Conservation (phyloP, 2,329 filamentous ascomycete species). For the Aureobasidium subglaciale region DNA sequence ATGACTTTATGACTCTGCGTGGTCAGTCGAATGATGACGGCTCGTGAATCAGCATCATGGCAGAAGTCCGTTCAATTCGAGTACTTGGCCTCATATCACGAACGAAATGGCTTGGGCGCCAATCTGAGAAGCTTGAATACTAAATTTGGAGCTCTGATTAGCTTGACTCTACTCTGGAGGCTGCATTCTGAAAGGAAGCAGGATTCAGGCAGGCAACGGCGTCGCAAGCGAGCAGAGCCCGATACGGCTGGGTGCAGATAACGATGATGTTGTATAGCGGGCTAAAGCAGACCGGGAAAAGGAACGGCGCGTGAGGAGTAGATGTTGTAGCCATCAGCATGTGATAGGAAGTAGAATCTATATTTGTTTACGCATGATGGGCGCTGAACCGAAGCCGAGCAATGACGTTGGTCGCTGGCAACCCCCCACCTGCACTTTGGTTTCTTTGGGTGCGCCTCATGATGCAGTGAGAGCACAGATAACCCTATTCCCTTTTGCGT, state of each 20-base stretch:
- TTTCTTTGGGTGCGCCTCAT: conserved; percentile 9
- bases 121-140: neutral
- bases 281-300: neutral
- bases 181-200: neutral
- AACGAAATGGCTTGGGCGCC: neutral
- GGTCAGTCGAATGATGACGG: too few species aligned
- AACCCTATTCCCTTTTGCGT: conserved; percentile 3
- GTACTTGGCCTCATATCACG: neutral
- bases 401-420: neutral
- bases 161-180: neutral
- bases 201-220: conserved; percentile 1
- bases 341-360: neutral
- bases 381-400: neutral
- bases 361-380: conserved; percentile 1
- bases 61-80: too few species aligned
- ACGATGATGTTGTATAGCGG: conserved; percentile 1
- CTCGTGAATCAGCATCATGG: too few species aligned
- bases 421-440: conserved; percentile 2
- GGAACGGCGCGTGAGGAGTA: neutral
- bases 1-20: too few species aligned
- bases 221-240: neutral
- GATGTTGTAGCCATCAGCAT: conserved; percentile 6
- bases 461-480: neutral
- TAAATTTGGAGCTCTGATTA: neutral
- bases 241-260: conserved; percentile 6